Evolutionary conservation across 352 stramenopile species (phyloP).

Genomic region (Thalassiosira sp.): DNA sequence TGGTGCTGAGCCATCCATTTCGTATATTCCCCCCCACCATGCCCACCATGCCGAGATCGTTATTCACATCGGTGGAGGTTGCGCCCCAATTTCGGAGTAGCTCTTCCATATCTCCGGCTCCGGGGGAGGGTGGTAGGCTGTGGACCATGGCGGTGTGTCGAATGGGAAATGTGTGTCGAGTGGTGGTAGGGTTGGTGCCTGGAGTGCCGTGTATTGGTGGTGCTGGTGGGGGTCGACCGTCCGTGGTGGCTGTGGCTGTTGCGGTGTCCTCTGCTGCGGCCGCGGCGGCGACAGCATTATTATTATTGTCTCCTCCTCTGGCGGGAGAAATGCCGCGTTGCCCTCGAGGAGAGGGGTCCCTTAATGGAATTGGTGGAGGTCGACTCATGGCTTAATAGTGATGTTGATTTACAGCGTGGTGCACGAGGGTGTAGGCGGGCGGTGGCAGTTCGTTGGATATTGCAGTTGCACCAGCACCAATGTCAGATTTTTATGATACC

Average conservation of each 20-base stretch:
- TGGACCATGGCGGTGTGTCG: neutral
- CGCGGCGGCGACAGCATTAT: too few relatives aligned
- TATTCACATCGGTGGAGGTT: slow-evolving; percentile 10
- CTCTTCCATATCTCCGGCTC: slow-evolving; percentile 20
- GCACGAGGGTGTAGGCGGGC: too few relatives aligned
- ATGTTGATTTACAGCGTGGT: neutral
- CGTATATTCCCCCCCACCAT: neutral
- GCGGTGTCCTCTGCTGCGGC: too few relatives aligned
- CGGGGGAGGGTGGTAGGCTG: slow-evolving; percentile 4
- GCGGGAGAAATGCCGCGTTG: neutral
- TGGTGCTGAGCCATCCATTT: neutral
- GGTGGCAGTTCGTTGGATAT: too few relatives aligned
- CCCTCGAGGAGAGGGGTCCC: neutral
- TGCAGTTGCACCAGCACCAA: too few relatives aligned
- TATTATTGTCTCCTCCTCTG: neutral
- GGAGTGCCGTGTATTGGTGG: neutral
- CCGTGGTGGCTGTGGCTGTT: neutral
- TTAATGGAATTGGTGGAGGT: neutral
- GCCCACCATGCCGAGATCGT: slow-evolving; percentile 13
- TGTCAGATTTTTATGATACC: too few relatives aligned
- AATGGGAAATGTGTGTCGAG: neutral
- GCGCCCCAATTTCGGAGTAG: slow-evolving; percentile 33
- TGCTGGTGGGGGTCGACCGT: neutral
- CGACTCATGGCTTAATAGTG: neutral
- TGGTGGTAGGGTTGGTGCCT: neutral